These are phyloP conservation scores for Populus nigra DNA, from an alignment of 345 rosid species.

Conservation along the genomic window DNA sequence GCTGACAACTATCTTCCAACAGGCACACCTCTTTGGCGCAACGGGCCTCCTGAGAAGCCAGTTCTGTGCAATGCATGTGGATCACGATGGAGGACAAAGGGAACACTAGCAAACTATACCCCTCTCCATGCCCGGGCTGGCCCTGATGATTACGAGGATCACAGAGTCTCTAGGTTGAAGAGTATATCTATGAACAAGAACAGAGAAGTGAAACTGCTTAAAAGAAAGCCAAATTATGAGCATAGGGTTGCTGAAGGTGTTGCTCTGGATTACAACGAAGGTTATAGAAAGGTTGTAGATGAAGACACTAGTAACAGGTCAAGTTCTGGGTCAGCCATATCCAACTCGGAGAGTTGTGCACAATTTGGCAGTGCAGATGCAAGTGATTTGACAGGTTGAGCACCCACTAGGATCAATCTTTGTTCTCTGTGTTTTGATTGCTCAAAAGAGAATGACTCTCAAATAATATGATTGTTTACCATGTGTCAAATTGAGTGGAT, in stretches of 20 bases:
- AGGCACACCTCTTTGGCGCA: slow-evolving; percentile 98
- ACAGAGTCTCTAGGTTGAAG: slow-evolving; percentile 55
- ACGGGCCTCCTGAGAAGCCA: slow-evolving; percentile 98
- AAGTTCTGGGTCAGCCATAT: slow-evolving; percentile 95
- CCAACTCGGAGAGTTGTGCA: slow-evolving; percentile 92
- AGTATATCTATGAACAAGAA: slow-evolving; percentile 51
- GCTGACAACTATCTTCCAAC: slow-evolving; percentile 26
- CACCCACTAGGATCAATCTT: neutral
- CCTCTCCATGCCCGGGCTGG: slow-evolving; percentile 81
- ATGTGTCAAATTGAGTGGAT: neutral
- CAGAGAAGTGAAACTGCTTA: slow-evolving; percentile 63
- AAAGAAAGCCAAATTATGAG: slow-evolving; percentile 68
- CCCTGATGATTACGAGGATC: slow-evolving; percentile 56
- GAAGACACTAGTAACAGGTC: slow-evolving; percentile 90
- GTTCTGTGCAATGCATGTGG: slow-evolving; percentile 99
- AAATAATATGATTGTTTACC: neutral
- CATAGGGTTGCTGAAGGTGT: slow-evolving; percentile 37
- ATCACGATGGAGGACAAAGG: slow-evolving; percentile 89
- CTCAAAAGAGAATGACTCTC: neutral
- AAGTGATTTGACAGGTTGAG: slow-evolving; percentile 89
- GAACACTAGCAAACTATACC: slow-evolving; percentile 77
- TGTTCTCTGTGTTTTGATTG: neutral
- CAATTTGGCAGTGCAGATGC: slow-evolving; percentile 78
- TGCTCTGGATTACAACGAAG: slow-evolving; percentile 45
- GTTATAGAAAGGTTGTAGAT: slow-evolving; percentile 54